These are phyloP conservation scores for Fusarium sp. DNA, from an alignment of 2,329 filamentous ascomycete genomes.

Conservation along the genomic window DNA sequence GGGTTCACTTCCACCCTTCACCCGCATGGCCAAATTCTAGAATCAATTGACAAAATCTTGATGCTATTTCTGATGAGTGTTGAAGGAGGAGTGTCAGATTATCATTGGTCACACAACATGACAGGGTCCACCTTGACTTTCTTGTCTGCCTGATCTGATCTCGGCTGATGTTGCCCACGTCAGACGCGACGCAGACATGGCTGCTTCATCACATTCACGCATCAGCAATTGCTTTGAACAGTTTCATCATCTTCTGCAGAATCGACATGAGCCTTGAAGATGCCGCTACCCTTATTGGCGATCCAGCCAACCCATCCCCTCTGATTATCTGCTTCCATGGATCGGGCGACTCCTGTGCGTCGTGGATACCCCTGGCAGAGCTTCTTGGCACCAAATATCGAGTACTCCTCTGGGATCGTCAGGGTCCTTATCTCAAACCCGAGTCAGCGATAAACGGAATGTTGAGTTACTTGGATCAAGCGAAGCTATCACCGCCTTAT, in stretches of 20 bases:
- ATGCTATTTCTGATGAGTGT: not conserved
- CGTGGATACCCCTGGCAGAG: slow-evolving; percentile 24
- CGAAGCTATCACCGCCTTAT: not conserved
- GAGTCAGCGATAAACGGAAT: not conserved
- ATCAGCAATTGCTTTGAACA: not conserved
- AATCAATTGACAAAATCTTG: not conserved
- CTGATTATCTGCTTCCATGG: slow-evolving; percentile 38
- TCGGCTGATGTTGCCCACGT: not conserved
- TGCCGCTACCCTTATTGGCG: not conserved
- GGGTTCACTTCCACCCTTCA: not conserved
- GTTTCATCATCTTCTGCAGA: not conserved
- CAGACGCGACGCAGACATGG: not conserved
- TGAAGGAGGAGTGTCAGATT: not conserved
- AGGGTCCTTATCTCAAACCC: slow-evolving; percentile 7
- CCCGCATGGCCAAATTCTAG: not conserved
- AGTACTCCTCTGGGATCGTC: slow-evolving; percentile 32
- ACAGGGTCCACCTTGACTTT: not conserved
- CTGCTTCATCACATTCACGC: not conserved
- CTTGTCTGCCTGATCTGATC: not conserved
- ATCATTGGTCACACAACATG: not conserved
- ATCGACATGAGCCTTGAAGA: not conserved
- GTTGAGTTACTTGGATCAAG: not conserved
- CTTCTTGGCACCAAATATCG: slow-evolving; percentile 11
- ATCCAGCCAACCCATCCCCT: not conserved
- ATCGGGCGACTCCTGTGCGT: slow-evolving; percentile 35